phyloP scores from a whole-genome alignment of 352 stramenopile genomes.

The Sclerospora graminicola region DNA sequence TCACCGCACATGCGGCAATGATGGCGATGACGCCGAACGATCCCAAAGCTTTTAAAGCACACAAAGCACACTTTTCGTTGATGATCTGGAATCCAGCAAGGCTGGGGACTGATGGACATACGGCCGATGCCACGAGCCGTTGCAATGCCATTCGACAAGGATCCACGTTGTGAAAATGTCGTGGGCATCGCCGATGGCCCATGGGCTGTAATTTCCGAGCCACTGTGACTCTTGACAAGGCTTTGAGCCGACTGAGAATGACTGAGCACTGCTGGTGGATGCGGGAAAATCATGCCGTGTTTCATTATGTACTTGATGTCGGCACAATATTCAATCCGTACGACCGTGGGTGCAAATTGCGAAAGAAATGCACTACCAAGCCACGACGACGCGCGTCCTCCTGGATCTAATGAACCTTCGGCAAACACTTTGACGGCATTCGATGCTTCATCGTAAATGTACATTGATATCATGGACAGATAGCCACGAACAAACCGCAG shows the following conservation, averaged over 20 bases:
- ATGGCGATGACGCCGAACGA: slow-evolving; percentile 52
- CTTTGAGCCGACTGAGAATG: slow-evolving; percentile 21
- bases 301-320: slow-evolving; percentile 81
- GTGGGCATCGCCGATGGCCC: slow-evolving; percentile 12
- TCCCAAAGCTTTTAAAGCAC: slow-evolving; percentile 61
- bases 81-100: slow-evolving; percentile 49
- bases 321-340: slow-evolving; percentile 54
- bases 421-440: slow-evolving; percentile 60
- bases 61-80: slow-evolving; percentile 52
- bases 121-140: slow-evolving; percentile 9
- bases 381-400: slow-evolving; percentile 35
- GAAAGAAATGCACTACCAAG: slow-evolving; percentile 51
- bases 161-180: slow-evolving; percentile 14
- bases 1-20: slow-evolving; percentile 74
- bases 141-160: slow-evolving; percentile 4
- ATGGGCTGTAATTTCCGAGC: slow-evolving; percentile 19
- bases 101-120: slow-evolving; percentile 24
- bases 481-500: slow-evolving; percentile 43
- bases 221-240: slow-evolving; percentile 24
- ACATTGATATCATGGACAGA: slow-evolving; percentile 54
- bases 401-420: slow-evolving; percentile 44
- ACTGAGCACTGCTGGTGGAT: slow-evolving; percentile 17
- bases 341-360: slow-evolving; percentile 44
- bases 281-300: slow-evolving; percentile 58
- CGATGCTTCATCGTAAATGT: slow-evolving; percentile 37